Evolutionary conservation across 345 rosid genomes (phyloP).

Genomic region (Angophora floribunda): DNA sequence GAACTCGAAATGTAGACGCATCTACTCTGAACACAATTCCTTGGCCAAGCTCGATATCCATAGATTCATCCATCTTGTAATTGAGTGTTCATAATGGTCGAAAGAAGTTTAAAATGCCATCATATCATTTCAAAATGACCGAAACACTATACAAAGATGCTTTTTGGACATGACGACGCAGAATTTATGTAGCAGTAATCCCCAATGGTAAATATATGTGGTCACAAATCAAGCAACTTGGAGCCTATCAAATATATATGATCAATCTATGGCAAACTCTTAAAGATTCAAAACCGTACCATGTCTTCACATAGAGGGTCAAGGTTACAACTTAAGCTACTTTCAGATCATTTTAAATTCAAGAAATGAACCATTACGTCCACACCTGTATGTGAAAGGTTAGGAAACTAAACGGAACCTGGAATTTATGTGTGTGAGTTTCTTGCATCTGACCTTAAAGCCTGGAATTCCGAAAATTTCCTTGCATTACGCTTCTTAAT

Average conservation of each 20-base stretch:
- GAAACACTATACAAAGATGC: background rate
- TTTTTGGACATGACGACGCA: background rate
- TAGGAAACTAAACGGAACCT: background rate
- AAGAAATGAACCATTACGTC: background rate
- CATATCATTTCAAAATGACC: background rate
- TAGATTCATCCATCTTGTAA: background rate
- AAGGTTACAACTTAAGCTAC: background rate
- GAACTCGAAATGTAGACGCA: background rate
- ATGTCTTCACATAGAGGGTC: background rate
- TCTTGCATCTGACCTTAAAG: background rate
- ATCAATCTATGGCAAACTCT: background rate
- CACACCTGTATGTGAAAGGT: background rate
- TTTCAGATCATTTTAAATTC: background rate
- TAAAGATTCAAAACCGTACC: background rate
- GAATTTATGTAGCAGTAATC: background rate
- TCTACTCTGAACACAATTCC: background rate
- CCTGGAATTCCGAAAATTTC: conserved; percentile 23
- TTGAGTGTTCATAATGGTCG: background rate
- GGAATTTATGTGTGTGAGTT: background rate
- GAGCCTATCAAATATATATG: background rate
- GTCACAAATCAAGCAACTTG: background rate
- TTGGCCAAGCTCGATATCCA: background rate
- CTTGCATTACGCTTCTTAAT: conserved; percentile 52
- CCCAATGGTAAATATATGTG: background rate
- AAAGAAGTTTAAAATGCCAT: background rate